These are phyloP conservation scores for Avena eriantha DNA, from an alignment of 176 grass and related monocot species.

Conservation along the genomic window DNA sequence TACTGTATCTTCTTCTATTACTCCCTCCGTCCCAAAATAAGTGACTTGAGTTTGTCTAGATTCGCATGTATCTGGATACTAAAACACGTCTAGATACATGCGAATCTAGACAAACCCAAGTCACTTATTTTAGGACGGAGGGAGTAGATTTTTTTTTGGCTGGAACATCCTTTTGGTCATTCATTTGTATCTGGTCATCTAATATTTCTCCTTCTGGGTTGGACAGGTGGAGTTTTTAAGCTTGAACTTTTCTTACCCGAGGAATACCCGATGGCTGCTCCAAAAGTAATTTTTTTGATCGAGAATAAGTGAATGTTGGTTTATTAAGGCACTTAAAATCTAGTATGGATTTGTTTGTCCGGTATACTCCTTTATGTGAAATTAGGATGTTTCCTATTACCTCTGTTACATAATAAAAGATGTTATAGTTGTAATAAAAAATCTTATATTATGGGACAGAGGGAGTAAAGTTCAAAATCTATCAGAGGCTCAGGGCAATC, in stretches of 20 bases:
- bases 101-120: too few species aligned
- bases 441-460: too few species aligned
- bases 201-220: constrained; percentile 29
- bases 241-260: constrained; percentile 95
- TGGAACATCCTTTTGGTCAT: constrained; percentile 13
- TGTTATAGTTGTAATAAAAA: too few species aligned
- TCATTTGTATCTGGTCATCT: constrained; percentile 18
- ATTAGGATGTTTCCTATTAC: background rate
- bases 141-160: background rate
- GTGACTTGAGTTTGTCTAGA: too few species aligned
- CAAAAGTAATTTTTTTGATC: constrained; percentile 65
- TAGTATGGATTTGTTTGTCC: background rate
- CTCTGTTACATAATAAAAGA: too few species aligned
- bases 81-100: too few species aligned
- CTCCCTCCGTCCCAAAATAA: too few species aligned
- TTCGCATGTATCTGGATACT: too few species aligned
- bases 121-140: too few species aligned
- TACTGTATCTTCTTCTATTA: background rate
- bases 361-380: background rate
- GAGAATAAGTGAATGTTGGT: background rate
- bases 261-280: constrained; percentile 97
- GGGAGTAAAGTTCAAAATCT: background rate
- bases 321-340: background rate
- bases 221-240: constrained; percentile 89
- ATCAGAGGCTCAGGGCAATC: background rate